Base-by-base conservation (phyloP, 345 rosid species). In the Microcos paniculata region DNA sequence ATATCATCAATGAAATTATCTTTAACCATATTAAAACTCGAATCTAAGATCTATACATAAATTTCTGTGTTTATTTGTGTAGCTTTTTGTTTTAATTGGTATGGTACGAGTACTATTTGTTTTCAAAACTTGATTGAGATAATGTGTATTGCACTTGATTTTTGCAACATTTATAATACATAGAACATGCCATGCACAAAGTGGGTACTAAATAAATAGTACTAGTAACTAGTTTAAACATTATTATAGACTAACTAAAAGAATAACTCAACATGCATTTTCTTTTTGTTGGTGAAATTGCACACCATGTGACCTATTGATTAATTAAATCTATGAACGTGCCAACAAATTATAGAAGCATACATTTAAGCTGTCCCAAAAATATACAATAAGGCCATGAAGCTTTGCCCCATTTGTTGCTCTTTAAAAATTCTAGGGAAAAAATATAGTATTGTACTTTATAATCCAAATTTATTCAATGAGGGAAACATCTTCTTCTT, bases 111-210 rank as follows among this genome's bases (percentile, higher is more conserved):
- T 35, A 5, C 38, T 35, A 35, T 2, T 35, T 2, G 38, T 35
- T 35, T 5, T 35, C n/a, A n/a, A n/a, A n/a, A n/a, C n/a, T n/a
- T 35, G 38, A 5, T 35, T 2, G 38, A 5, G 38, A 35, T 21
- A 1, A 21, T 10, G n/a, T 8, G 24, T 21, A 38, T 14, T 1
- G 18, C n/a, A 3, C 66, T 33, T 19, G 26, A 15, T 63, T 24
- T 24, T 10, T 42, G n/a, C 6, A 42, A 30, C 33, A 24, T 57
- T 57, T 10, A 57, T 12, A 24, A 35, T 38, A 38, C 30, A 64
- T 8, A 64, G 10, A 64, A 64, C 70, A 64, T 40, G 51, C 12
- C 10, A 64, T 40, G 70, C 70, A 64, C 52, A 42, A 65, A 43
- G 2, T 6, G 49, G n/a, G 52, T 10, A 23, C 30, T 42, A 64